A percentile compares a stretch with the other conserved stretches of the same genome.
Conservation (phyloP, 1,284 basidiomycete species). For the Ganoderma lingzhi region DNA sequence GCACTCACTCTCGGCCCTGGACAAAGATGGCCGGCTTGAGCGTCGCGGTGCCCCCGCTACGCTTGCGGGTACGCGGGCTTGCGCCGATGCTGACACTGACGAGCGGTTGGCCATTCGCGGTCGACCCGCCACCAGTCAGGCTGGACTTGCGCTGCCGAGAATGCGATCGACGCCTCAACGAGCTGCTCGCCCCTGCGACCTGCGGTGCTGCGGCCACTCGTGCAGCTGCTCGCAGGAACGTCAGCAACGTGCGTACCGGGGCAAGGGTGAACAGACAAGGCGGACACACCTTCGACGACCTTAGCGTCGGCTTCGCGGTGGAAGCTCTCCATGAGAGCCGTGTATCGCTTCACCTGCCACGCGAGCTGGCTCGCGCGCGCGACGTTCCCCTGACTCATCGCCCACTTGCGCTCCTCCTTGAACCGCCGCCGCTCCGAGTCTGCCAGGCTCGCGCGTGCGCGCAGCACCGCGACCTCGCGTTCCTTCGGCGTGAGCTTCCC, state of each 20-base stretch:
- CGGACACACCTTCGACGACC: conserved; percentile 65
- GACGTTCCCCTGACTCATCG: conserved; percentile 74
- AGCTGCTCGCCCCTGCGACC: conserved; percentile 16
- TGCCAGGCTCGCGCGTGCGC: conserved; percentile 78
- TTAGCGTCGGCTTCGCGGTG: conserved; percentile 80
- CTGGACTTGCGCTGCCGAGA: conserved; percentile 32
- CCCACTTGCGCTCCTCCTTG: conserved; percentile 87
- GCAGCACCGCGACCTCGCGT: conserved; percentile 72
- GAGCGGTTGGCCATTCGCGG: conserved; percentile 29
- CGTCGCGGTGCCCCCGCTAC: conserved; percentile 37
- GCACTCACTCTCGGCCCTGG: conserved; percentile 39
- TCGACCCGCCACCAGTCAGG: conserved; percentile 15
- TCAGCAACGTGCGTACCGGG: too few species aligned
- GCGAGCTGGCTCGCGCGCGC: conserved; percentile 79
- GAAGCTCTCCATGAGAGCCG: conserved; percentile 80
- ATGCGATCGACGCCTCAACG: conserved; percentile 33
- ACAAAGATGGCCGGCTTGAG: conserved; percentile 43
- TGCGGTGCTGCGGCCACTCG: conserved; percentile 32
- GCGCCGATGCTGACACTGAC: conserved; percentile 40
- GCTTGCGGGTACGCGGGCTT: conserved; percentile 36
- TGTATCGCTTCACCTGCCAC: conserved; percentile 82
- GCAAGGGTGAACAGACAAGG: too few species aligned
- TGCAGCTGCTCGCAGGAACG: conserved; percentile 32
- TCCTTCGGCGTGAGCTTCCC: conserved; percentile 69
- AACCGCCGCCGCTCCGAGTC: conserved; percentile 82